phyloP scores from a whole-genome alignment of 2,329 filamentous ascomycete genomes.

The Trichophyton simii region DNA sequence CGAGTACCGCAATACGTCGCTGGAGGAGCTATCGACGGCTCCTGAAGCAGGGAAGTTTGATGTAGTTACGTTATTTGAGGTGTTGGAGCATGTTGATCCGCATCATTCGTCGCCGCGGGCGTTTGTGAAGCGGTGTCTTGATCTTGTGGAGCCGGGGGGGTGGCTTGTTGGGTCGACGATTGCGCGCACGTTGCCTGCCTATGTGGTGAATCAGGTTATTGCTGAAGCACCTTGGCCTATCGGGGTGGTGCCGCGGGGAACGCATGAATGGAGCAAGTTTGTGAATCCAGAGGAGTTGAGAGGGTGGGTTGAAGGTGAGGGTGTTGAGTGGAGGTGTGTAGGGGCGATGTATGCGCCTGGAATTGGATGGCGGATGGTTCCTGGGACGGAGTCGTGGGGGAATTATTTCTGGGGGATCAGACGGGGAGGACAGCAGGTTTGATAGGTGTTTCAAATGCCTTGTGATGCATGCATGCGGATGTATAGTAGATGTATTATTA shows the following conservation, averaged over 20 bases:
- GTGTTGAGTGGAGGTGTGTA: slow-evolving; percentile 51
- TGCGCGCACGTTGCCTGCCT: slow-evolving; percentile 75
- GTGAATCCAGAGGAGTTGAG: slow-evolving; percentile 53
- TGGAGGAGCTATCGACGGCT: slow-evolving; percentile 46
- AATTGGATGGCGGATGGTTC: slow-evolving; percentile 74
- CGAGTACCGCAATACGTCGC: slow-evolving; percentile 59
- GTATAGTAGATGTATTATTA: no score
- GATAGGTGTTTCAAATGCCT: no score
- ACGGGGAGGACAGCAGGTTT: slow-evolving; percentile 33
- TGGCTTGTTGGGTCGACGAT: slow-evolving; percentile 93
- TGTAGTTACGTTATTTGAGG: slow-evolving; percentile 80
- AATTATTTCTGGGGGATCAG: slow-evolving; percentile 91
- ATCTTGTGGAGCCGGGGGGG: slow-evolving; percentile 72
- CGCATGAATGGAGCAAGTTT: slow-evolving; percentile 95
- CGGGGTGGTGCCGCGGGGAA: slow-evolving; percentile 78
- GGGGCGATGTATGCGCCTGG: slow-evolving; percentile 87
- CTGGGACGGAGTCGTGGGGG: slow-evolving; percentile 69
- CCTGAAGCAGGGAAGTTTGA: slow-evolving; percentile 44
- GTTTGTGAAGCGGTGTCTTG: slow-evolving; percentile 43
- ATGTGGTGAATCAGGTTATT: slow-evolving; percentile 81
- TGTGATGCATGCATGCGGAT: no score
- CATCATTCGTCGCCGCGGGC: slow-evolving; percentile 61
- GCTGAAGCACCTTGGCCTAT: slow-evolving; percentile 62
- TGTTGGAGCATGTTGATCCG: slow-evolving; percentile 76
- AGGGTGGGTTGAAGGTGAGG: slow-evolving; percentile 35